Conservation (phyloP, 2,329 filamentous ascomycete genomes). For the Tolypocladium inflatum region DNA sequence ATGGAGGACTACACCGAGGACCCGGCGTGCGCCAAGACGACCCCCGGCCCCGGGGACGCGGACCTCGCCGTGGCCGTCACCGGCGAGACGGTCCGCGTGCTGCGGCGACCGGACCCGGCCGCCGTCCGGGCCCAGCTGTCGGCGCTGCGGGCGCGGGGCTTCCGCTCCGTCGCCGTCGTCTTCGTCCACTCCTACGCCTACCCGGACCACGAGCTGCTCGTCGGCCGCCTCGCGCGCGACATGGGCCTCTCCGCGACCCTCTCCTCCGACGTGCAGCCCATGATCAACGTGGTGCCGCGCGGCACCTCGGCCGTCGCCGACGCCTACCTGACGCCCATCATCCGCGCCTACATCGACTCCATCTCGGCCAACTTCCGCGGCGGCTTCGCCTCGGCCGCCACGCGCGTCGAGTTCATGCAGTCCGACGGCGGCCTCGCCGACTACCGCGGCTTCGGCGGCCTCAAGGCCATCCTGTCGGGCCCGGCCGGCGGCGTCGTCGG, state of each 20-base stretch:
- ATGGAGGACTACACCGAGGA: slow-evolving; percentile 67
- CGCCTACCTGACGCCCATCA: slow-evolving; percentile 32
- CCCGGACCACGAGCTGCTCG: slow-evolving; percentile 44
- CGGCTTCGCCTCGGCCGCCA: slow-evolving; percentile 17
- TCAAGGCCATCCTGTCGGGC: slow-evolving; percentile 62
- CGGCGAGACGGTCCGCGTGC: slow-evolving; percentile 58
- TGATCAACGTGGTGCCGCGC: slow-evolving; percentile 35
- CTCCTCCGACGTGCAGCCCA: slow-evolving; percentile 27
- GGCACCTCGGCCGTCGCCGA: slow-evolving; percentile 32
- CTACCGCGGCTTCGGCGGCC: slow-evolving; percentile 55
- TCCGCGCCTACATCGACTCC: slow-evolving; percentile 22
- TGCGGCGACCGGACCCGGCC: slow-evolving; percentile 47
- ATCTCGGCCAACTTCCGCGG: slow-evolving; percentile 26
- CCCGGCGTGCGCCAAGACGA: slow-evolving; percentile 33
- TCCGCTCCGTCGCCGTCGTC: slow-evolving; percentile 44
- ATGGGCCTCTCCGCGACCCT: slow-evolving; percentile 32
- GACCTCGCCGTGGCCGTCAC: slow-evolving; percentile 58
- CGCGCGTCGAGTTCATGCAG: slow-evolving; percentile 66
- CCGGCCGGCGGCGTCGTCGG: slow-evolving; percentile 73
- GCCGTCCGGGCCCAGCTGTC: slow-evolving; percentile 48
- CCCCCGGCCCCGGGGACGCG: slow-evolving; percentile 38
- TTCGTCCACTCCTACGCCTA: slow-evolving; percentile 62
- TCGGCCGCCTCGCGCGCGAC: slow-evolving; percentile 23
- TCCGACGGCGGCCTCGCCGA: slow-evolving; percentile 43
- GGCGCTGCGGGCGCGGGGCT: slow-evolving; percentile 50